Conservation (phyloP, 1,284 basidiomycete species). For the Trametes pubescens region DNA sequence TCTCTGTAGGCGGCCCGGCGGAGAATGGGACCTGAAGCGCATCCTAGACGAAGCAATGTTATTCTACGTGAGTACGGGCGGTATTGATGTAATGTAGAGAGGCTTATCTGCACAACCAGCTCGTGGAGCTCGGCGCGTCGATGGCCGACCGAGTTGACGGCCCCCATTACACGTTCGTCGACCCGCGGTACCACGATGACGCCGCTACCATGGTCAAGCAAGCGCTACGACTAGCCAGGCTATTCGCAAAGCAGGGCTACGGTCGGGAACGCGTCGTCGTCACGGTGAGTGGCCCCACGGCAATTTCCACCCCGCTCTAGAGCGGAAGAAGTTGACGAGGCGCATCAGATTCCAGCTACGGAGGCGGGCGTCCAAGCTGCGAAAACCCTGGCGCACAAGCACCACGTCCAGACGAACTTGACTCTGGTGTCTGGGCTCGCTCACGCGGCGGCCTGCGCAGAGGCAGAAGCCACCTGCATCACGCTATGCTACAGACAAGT, state of each 20-base stretch:
- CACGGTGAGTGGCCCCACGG: slow-evolving; percentile 49
- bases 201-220: slow-evolving; percentile 49
- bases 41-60: slow-evolving; percentile 28
- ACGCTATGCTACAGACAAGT: slow-evolving; percentile 60
- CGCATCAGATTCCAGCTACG: slow-evolving; percentile 63
- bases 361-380: slow-evolving; percentile 61
- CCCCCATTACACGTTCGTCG: slow-evolving; percentile 60
- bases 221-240: slow-evolving; percentile 49
- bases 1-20: slow-evolving; percentile 18
- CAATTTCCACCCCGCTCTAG: background rate
- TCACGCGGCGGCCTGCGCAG: slow-evolving; percentile 64
- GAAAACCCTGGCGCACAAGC: slow-evolving; percentile 45
- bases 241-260: slow-evolving; percentile 53
- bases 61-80: slow-evolving; percentile 31
- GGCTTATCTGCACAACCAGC: slow-evolving; percentile 43
- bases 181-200: slow-evolving; percentile 51
- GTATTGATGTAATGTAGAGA: background rate
- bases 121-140: slow-evolving; percentile 57
- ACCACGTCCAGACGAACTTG: slow-evolving; percentile 59
- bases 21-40: slow-evolving; percentile 20
- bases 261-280: slow-evolving; percentile 52
- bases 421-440: slow-evolving; percentile 56
- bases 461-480: slow-evolving; percentile 55
- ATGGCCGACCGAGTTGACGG: slow-evolving; percentile 53
- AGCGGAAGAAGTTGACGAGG: slow-evolving; percentile 10